These are phyloP conservation scores for Linum lewisii DNA, from an alignment of 345 rosid genomes.

Conservation along the genomic window DNA sequence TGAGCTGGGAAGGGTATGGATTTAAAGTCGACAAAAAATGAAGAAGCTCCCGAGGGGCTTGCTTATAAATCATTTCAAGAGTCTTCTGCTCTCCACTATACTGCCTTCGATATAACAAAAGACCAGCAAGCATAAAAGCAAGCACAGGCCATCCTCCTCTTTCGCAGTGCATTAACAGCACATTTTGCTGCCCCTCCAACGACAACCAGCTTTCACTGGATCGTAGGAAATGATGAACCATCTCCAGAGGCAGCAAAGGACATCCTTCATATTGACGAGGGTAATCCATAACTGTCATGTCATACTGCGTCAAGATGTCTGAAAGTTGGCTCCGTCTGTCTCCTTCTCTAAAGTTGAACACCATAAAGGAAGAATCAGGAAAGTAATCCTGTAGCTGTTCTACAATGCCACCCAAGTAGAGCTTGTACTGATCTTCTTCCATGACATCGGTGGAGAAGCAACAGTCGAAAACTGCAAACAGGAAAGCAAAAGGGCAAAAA, in stretches of 20 bases:
- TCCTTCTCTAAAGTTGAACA: constrained; percentile 92
- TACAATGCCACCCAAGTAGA: constrained; percentile 88
- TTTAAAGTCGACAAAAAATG: constrained; percentile 73
- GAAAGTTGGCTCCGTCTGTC: constrained; percentile 82
- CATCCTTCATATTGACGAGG: constrained; percentile 90
- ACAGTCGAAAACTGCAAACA: constrained; percentile 84
- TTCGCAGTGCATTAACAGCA: constrained; percentile 90
- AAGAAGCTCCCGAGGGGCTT: constrained; percentile 91
- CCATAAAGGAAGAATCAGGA: constrained; percentile 98
- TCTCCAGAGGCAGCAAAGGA: constrained; percentile 79
- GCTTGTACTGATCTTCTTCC: constrained; percentile 90
- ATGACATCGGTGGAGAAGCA: constrained; percentile 91
- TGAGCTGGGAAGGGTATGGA: constrained; percentile 86
- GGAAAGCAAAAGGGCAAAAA: neutral
- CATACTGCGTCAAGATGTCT: constrained; percentile 74
- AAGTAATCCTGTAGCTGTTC: constrained; percentile 89
- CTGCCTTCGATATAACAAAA: constrained; percentile 70
- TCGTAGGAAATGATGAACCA: constrained; percentile 85
- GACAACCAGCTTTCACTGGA: constrained; percentile 96
- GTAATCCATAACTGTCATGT: constrained; percentile 98
- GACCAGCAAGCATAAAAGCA: constrained; percentile 94
- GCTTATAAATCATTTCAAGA: constrained; percentile 95
- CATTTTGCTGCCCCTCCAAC: constrained; percentile 88
- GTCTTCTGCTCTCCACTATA: constrained; percentile 93
- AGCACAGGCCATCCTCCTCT: constrained; percentile 98